A percentile compares a stretch with the other conserved stretches of the same genome.
These are phyloP conservation scores for Penicillium aurantiogriseum DNA, from an alignment of 2,329 filamentous ascomycete species.

Conservation along the genomic window DNA sequence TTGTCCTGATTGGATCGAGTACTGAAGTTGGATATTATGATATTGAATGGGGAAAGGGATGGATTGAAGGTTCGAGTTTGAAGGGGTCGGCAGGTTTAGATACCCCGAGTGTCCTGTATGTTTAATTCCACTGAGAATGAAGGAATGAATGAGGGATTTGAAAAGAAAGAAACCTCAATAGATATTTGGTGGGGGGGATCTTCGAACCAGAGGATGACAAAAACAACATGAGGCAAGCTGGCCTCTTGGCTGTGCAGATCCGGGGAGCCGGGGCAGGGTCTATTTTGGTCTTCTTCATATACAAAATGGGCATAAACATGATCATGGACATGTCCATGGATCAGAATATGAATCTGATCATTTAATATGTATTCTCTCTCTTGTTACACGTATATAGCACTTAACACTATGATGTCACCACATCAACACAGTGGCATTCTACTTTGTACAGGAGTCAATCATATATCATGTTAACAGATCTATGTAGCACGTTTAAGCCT, in stretches of 20 bases:
- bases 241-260: conserved; percentile 13
- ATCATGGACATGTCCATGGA: too few species aligned
- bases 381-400: background rate
- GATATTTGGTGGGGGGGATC: conserved; percentile 6
- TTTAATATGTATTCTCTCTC: background rate
- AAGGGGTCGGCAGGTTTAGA: background rate
- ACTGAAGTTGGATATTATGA: conserved; percentile 1
- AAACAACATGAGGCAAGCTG: conserved; percentile 13
- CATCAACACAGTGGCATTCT: background rate
- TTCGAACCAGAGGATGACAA: conserved; percentile 4
- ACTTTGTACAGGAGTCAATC: background rate
- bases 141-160: conserved; percentile 17
- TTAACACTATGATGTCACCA: background rate
- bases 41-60: conserved; percentile 2
- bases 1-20: background rate
- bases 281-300: background rate
- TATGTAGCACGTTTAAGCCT: background rate
- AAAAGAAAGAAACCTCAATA: conserved; percentile 7
- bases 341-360: background rate
- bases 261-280: background rate
- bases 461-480: background rate
- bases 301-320: background rate
- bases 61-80: background rate
- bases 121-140: background rate
- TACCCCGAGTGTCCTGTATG: background rate